Base-by-base conservation (phyloP, 305 asterid species). In the Ilex paraguariensis region DNA sequence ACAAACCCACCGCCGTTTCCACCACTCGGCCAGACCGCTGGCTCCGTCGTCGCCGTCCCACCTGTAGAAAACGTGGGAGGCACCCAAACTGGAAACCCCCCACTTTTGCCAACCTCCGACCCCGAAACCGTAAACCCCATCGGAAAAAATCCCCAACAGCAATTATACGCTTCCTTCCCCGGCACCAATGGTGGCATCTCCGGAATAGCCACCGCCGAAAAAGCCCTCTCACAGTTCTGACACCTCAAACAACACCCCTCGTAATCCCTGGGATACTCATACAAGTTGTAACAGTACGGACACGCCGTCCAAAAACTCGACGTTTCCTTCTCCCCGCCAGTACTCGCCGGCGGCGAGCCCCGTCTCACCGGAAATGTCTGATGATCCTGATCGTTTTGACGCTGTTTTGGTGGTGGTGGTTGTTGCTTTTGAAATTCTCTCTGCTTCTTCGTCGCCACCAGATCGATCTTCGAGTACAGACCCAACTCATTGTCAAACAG, bases 221-320 rank as follows among this genome's bases (percentile, higher is more conserved):
- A 56, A 8, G 60, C 60, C 13, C 13, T 56, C 44, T 31, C 8
- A 31, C 60, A 56, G 28, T 56, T 56, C 60, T 56, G 42, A 30
- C 60, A 56, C 39, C 42, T 30, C 15, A 56, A 21, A 31, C 39
- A 28, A 56, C 58, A 54, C 9, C 44, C 42, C 7, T 28, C 60
- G 44, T 31, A 56, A 56, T 5, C 60, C 58, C 3, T 56, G 31
- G 39, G 16, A 13, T 56, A 32, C 60, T 56, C 60, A n/a, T 56
- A 56, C 4, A 56, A 6, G 12, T 56, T 56, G 10, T 11, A 56
- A 31, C 60, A 56, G 44, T 56, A 56, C 14, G 60, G 60, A 31
- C 60, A 56, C 13, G 60, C 8, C 4, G 42, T 56, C 60, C 60
- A 56, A 7, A 56, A 56, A 31, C 15, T 56, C n/a, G 6, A 13